Evolutionary conservation across 2,329 filamentous ascomycete genomes (phyloP).

Genomic region (Endoconidiophora laricicola): DNA sequence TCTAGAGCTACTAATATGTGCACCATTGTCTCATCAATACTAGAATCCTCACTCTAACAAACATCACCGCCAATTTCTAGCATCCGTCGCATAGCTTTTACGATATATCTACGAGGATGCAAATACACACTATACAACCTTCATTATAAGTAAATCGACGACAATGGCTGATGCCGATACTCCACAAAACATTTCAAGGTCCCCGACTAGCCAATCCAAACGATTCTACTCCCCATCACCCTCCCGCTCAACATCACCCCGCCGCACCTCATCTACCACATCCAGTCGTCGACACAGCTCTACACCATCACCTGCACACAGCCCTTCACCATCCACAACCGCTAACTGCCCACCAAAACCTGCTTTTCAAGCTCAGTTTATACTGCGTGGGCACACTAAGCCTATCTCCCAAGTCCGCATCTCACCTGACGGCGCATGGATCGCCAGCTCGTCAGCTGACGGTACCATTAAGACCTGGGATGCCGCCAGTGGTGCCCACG

Average conservation of each 20-base stretch:
- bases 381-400: slow-evolving; percentile 60
- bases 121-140: no score
- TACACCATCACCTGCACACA: slow-evolving; percentile 21
- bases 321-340: slow-evolving; percentile 19
- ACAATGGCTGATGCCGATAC: no score
- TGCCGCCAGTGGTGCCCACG: slow-evolving; percentile 55
- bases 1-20: no score
- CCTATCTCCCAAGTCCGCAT: slow-evolving; percentile 76
- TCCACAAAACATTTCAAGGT: no score
- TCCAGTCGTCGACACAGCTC: slow-evolving; percentile 16
- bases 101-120: no score
- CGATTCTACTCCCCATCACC: slow-evolving; percentile 22
- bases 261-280: slow-evolving; percentile 18
- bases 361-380: slow-evolving; percentile 52
- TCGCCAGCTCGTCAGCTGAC: slow-evolving; percentile 82
- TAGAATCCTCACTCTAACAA: no score
- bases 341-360: slow-evolving; percentile 38
- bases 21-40: no score
- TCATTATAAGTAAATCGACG: no score
- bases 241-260: slow-evolving; percentile 19
- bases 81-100: no score
- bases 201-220: slow-evolving; percentile 13
- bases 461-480: slow-evolving; percentile 87
- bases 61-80: no score
- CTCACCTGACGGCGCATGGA: slow-evolving; percentile 76